Evolutionary conservation across 2,329 filamentous ascomycete species (phyloP), one percentile per base, ranked within the genome.

Genomic region (Rosellinia necatrix): DNA sequence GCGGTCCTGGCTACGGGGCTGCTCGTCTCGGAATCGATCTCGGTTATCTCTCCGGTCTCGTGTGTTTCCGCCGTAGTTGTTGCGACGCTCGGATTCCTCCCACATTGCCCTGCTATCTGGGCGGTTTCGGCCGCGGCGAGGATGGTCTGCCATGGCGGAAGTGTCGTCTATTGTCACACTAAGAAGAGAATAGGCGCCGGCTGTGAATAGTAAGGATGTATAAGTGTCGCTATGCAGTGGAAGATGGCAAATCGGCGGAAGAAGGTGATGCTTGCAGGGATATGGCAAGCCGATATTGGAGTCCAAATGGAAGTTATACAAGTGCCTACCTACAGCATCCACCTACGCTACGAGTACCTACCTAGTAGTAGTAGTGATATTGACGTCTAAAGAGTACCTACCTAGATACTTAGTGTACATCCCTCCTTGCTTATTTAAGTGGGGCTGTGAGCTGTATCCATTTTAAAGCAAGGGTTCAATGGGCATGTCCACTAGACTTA

Each of bases 61-160:
- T 25, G 56, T 25, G 24, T 58, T 58, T 49, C 65, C 57, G 21
- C 59, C 58, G 30, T 64, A 63, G 24, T 73, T 71, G 49, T 71
- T 70, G 49, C 72, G 72, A 15, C 75, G 73, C 51, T 78, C 76
- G 9, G 76, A 73, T 37, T 81, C 78, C 59, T 88, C 85, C 82
- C 83, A 84, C 79, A 84, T 84, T 49, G 82, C 77, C 47, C 80
- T 80, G 70, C 80, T 84, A 63, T 87, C 84, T n/a, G 76, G 76
- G 34, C 74, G 72, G 30, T 66, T 68, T 40, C 73, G 68, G 21
- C 61, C 62, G 10, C 78, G 76, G 49, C 77, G 70, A 57, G 81
- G 75, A 62, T 77, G 78, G 64, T 83, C 81, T 21, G 79, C 71
- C 81, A 84, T 84, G 44, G 24, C 70, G 34, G 15, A 21, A 35